Evolutionary conservation across 257 asterid genomes (phyloP).

Genomic region (Penstemon eatonii): DNA sequence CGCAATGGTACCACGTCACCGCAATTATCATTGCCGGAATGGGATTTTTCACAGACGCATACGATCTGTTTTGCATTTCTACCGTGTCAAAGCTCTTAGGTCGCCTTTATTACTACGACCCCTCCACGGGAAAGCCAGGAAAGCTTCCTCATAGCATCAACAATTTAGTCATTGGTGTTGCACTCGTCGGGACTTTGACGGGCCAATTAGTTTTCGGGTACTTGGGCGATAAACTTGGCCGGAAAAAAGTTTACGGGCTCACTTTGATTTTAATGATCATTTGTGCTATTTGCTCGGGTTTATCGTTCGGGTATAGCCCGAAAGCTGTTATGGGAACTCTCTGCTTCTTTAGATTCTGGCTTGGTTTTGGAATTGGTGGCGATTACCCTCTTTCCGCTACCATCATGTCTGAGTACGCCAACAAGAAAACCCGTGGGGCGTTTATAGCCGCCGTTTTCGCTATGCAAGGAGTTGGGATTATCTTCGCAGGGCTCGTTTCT

Average conservation of each 20-base stretch:
- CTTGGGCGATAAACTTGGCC: constrained; percentile 35
- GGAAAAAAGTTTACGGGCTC: constrained; percentile 39
- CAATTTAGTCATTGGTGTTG: constrained; percentile 37
- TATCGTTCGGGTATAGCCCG: constrained; percentile 36
- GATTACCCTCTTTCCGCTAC: constrained; percentile 47
- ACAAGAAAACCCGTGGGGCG: constrained; percentile 41
- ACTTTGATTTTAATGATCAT: constrained; percentile 37
- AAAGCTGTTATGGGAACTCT: constrained; percentile 35
- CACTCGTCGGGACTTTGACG: constrained; percentile 35
- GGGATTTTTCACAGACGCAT: constrained; percentile 46
- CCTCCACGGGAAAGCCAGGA: constrained; percentile 28
- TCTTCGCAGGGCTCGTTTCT: constrained; percentile 42
- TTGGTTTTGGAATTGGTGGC: constrained; percentile 45
- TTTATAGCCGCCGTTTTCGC: constrained; percentile 46
- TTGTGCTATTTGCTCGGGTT: constrained; percentile 39
- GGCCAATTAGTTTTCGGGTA: constrained; percentile 41
- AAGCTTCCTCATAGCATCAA: constrained; percentile 36
- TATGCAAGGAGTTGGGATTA: constrained; percentile 46
- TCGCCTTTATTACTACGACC: constrained; percentile 37
- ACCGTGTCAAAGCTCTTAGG: constrained; percentile 37
- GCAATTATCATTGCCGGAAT: constrained; percentile 41
- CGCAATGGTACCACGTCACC: constrained; percentile 39
- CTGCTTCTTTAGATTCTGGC: constrained; percentile 45
- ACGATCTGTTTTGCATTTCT: constrained; percentile 42
- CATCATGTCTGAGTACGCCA: constrained; percentile 43